Conservation (phyloP, 179 eudicot genomes). For the Patellifolia procumbens region DNA sequence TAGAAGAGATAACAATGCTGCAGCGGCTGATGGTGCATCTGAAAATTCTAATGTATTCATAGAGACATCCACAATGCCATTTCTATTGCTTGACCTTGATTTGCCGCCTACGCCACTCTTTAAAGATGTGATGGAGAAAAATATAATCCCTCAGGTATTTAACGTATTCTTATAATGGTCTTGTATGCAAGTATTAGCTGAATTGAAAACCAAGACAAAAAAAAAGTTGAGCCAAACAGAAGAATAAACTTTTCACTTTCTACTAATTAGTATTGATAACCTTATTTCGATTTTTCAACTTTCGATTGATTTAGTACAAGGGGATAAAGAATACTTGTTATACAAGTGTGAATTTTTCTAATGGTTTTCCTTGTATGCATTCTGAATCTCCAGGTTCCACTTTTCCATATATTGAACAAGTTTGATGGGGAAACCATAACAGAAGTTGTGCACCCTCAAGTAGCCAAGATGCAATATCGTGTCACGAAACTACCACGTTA, state of each 20-base stretch:
- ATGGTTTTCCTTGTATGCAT: slow-evolving; percentile 9
- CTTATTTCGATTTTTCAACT: too few relatives aligned
- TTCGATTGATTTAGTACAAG: too few relatives aligned
- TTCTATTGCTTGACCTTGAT: slow-evolving; percentile 90
- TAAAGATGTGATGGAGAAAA: slow-evolving; percentile 86
- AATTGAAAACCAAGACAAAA: too few relatives aligned
- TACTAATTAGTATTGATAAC: too few relatives aligned
- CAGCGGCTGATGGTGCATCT: slow-evolving; percentile 28
- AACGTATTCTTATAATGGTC: too few relatives aligned
- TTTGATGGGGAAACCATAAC: slow-evolving; percentile 86
- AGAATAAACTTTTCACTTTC: too few relatives aligned
- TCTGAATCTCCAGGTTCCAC: slow-evolving; percentile 62
- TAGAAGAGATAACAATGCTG: slow-evolving; percentile 40
- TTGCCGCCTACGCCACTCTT: slow-evolving; percentile 93
- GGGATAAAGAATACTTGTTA: too few relatives aligned
- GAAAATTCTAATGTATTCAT: slow-evolving; percentile 35
- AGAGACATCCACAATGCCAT: slow-evolving; percentile 80
- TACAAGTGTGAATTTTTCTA: neutral
- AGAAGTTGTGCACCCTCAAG: slow-evolving; percentile 86
- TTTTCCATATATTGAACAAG: slow-evolving; percentile 91
- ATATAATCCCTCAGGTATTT: slow-evolving; percentile 83
- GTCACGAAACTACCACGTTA: slow-evolving; percentile 85
- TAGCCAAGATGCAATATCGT: slow-evolving; percentile 89
- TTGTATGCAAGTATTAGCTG: too few relatives aligned
- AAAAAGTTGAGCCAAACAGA: too few relatives aligned